Evolutionary conservation across 2,329 filamentous ascomycete genomes (phyloP).

Genomic region (Cladosporium sp.): DNA sequence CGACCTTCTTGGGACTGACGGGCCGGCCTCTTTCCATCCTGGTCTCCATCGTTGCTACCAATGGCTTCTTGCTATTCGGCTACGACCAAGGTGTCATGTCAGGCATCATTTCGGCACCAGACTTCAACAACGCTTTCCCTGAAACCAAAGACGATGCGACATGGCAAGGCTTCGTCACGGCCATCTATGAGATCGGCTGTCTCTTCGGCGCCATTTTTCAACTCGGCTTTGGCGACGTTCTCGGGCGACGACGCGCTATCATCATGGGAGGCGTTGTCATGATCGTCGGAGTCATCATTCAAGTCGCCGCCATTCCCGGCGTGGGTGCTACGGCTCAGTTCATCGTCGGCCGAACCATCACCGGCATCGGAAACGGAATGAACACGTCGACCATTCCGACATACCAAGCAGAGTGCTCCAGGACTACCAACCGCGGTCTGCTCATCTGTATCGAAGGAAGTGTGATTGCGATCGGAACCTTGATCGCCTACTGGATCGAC

Average conservation of each 20-base stretch:
- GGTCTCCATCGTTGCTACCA: constrained; percentile 59
- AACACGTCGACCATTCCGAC: constrained; percentile 48
- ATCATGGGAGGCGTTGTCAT: constrained; percentile 34
- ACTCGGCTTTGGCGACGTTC: constrained; percentile 1
- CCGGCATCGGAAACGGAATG: constrained; percentile 47
- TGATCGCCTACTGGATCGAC: constrained; percentile 48
- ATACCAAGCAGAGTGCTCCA: constrained; percentile 47
- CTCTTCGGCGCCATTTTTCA: constrained; percentile 8
- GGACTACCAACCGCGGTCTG: constrained; percentile 45
- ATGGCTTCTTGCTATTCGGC: constrained; percentile 25
- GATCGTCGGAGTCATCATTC: constrained; percentile 45
- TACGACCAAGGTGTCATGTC: constrained; percentile 29
- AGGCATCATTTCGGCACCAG: constrained; percentile 61
- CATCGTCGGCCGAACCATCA: constrained; percentile 47
- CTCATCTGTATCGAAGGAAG: constrained; percentile 22
- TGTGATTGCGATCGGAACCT: constrained; percentile 41
- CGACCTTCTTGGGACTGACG: constrained; percentile 55
- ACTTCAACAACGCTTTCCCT: constrained; percentile 50
- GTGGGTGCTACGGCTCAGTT: constrained; percentile 38
- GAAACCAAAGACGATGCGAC: constrained; percentile 37
- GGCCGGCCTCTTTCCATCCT: constrained; percentile 54
- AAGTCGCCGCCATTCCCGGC: constrained; percentile 42
- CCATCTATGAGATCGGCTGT: constrained; percentile 12
- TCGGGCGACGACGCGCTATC: constrained; percentile 2
- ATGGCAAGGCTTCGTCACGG: constrained; percentile 39